Percentiles rank a stretch among this genome's conserved stretches.
These are phyloP conservation scores for Alternaria burnsii DNA, from an alignment of 2,329 filamentous ascomycete genomes.

Conservation along the genomic window DNA sequence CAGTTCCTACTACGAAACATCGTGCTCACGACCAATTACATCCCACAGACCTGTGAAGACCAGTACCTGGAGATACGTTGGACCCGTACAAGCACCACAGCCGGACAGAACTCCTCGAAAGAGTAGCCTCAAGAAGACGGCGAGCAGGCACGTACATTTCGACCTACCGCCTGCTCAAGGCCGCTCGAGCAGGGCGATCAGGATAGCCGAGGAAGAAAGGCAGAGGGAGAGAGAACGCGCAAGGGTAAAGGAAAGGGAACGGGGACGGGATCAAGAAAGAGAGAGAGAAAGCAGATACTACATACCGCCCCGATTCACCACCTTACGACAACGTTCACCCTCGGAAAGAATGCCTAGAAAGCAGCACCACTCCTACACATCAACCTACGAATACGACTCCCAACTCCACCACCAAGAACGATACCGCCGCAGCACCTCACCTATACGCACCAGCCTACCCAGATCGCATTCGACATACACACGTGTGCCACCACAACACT, in stretches of 20 bases:
- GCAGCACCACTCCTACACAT: background rate
- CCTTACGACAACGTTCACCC: background rate
- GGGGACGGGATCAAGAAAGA: background rate
- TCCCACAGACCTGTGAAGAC: background rate
- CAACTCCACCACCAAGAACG: background rate
- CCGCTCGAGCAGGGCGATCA: background rate
- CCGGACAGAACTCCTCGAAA: background rate
- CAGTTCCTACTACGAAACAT: constrained; percentile 7
- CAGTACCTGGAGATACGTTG: background rate
- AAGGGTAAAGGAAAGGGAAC: background rate
- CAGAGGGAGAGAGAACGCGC: background rate
- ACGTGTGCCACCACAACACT: background rate
- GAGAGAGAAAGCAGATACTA: background rate
- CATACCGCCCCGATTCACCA: background rate
- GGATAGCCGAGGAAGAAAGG: background rate
- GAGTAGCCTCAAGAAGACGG: constrained; percentile 4
- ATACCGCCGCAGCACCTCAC: background rate
- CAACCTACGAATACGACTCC: constrained; percentile 1
- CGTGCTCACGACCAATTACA: background rate
- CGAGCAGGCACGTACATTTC: constrained; percentile 13
- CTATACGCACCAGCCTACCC: background rate
- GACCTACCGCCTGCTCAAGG: constrained; percentile 2
- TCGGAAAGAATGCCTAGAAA: background rate
- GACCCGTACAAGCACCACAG: background rate
- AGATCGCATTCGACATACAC: background rate